Percentiles rank a stretch among this genome's conserved stretches.
Conservation (phyloP, 805 yeast species). For the Komagataella phaffii region DNA sequence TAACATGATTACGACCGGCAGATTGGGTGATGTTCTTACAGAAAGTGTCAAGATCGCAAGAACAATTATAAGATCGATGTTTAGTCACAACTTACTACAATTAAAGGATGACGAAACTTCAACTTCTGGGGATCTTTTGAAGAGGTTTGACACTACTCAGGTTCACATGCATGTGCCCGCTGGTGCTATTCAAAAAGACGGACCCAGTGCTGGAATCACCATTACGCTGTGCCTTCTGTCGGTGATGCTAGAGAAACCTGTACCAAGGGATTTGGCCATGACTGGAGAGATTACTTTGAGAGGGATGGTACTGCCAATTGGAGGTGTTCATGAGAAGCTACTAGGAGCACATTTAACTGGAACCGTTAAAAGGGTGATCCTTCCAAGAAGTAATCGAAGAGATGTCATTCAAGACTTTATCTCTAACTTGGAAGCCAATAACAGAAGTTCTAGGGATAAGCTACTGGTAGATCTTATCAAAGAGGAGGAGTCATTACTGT, state of each 20-base stretch:
- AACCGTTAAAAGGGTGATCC: constrained; percentile 37
- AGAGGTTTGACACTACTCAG: constrained; percentile 38
- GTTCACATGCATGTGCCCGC: constrained; percentile 39
- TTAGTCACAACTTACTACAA: constrained; percentile 12
- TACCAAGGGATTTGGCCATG: constrained; percentile 50
- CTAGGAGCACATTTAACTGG: constrained; percentile 70
- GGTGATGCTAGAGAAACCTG: constrained; percentile 26
- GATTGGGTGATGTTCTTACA: constrained; percentile 66
- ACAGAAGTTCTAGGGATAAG: constrained; percentile 5
- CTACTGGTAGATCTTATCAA: constrained; percentile 9
- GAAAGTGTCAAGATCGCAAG: constrained; percentile 75
- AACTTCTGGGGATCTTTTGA: constrained; percentile 19
- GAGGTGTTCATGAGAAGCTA: constrained; percentile 68
- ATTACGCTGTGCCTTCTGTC: constrained; percentile 34
- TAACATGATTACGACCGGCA: constrained; percentile 45
- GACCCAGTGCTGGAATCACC: constrained; percentile 36
- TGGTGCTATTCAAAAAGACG: constrained; percentile 33
- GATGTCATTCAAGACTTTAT: constrained; percentile 54
- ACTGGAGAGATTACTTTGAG: constrained; percentile 77
- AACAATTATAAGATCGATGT: constrained; percentile 53
- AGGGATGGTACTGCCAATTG: constrained; percentile 70
- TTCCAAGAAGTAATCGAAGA: constrained; percentile 58
- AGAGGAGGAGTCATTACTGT: constrained; percentile 15
- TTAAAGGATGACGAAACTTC: not conserved
- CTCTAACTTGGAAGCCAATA: constrained; percentile 11